Percentiles rank a stretch among this genome's conserved stretches.
phyloP scores from a whole-genome alignment of 306 rosid species.

The Prosopis cineraria region DNA sequence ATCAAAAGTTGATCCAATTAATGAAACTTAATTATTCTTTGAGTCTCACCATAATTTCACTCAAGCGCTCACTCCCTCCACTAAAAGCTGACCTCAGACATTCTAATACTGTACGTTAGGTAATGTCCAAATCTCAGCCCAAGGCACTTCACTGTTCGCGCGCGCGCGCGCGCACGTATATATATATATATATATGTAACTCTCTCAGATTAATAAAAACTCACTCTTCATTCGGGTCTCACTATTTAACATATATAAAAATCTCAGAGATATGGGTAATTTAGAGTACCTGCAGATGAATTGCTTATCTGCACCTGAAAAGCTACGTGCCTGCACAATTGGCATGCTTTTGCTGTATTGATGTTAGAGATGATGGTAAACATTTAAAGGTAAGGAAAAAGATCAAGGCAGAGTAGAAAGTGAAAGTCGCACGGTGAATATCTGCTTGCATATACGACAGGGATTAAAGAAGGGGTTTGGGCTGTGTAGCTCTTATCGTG shows the following conservation, averaged over 20 bases:
- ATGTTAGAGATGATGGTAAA: not conserved
- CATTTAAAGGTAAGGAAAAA: not conserved
- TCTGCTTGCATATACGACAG: not conserved
- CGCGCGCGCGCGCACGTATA: too few species aligned
- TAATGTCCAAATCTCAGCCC: too few species aligned
- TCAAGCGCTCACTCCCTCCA: too few species aligned
- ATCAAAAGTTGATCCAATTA: too few species aligned
- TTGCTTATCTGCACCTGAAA: not conserved
- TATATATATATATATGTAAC: too few species aligned
- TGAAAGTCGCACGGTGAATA: not conserved
- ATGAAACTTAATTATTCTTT: too few species aligned
- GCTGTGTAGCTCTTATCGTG: not conserved
- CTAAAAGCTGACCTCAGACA: too few species aligned
- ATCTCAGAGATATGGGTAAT: not conserved
- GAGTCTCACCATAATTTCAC: too few species aligned
- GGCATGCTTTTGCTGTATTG: slow-evolving; percentile 5
- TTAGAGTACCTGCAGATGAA: not conserved
- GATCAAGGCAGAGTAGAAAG: not conserved
- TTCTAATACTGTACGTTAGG: too few species aligned
- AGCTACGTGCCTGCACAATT: slow-evolving; percentile 26
- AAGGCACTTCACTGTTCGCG: too few species aligned
- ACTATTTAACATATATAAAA: not conserved
- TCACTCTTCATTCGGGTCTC: not conserved
- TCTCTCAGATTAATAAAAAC: too few species aligned
- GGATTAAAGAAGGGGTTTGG: not conserved